Conservation (phyloP, 1,284 basidiomycete species). For the Papiliotrema terrestris region DNA sequence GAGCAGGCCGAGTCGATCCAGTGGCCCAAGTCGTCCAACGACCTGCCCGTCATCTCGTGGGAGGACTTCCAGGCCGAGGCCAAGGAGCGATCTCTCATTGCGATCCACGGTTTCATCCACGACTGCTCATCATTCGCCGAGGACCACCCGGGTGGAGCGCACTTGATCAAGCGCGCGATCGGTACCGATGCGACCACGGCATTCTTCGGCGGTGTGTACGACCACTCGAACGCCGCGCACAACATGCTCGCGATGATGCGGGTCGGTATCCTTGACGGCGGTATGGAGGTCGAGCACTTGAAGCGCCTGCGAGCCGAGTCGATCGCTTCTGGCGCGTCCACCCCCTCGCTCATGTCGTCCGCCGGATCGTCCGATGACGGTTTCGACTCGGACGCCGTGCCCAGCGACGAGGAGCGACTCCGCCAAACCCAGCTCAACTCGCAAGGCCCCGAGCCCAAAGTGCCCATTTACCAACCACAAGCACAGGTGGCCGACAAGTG, state of each 20-base stretch:
- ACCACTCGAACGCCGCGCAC: slow-evolving; percentile 88
- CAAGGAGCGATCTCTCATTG: slow-evolving; percentile 69
- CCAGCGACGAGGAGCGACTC: slow-evolving; percentile 21
- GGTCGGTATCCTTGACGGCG: slow-evolving; percentile 78
- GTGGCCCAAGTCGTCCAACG: slow-evolving; percentile 68
- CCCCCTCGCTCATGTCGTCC: slow-evolving; percentile 32
- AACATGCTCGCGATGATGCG: slow-evolving; percentile 79
- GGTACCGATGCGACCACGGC: slow-evolving; percentile 86
- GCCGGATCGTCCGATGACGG: slow-evolving; percentile 39
- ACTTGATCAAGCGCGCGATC: slow-evolving; percentile 60
- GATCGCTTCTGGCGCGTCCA: slow-evolving; percentile 26
- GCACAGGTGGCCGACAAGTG: slow-evolving; percentile 40
- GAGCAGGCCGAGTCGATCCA: slow-evolving; percentile 64
- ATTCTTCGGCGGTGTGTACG: slow-evolving; percentile 91
- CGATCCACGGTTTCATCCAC: slow-evolving; percentile 86
- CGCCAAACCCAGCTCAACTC: slow-evolving; percentile 36
- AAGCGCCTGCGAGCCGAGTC: slow-evolving; percentile 36
- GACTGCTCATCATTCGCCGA: slow-evolving; percentile 82
- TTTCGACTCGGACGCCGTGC: slow-evolving; percentile 31
- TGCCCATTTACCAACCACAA: slow-evolving; percentile 41
- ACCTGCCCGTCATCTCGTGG: slow-evolving; percentile 80
- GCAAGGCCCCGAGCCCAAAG: slow-evolving; percentile 30
- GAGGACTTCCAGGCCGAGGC: slow-evolving; percentile 71
- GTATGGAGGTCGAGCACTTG: slow-evolving; percentile 61
- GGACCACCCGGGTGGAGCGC: slow-evolving; percentile 80